These are phyloP conservation scores for Solanum pennellii DNA, from an alignment of 257 asterid genomes.

Conservation along the genomic window DNA sequence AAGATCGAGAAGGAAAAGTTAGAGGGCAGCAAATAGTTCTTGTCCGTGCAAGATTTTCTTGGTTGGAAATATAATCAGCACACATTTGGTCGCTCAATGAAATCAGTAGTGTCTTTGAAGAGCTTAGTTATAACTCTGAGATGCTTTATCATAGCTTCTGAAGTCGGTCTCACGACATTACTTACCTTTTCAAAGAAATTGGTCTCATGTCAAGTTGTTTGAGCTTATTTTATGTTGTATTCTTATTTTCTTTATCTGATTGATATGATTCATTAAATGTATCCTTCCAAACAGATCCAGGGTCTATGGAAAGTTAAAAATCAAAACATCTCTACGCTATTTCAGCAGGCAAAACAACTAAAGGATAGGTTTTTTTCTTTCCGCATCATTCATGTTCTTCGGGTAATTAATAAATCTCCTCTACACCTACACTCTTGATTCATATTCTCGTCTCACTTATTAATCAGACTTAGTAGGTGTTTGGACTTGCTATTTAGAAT, in stretches of 20 bases:
- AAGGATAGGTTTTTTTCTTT: conserved; percentile 61
- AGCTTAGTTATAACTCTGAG: background rate
- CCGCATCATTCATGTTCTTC: conserved; percentile 57
- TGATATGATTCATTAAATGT: background rate
- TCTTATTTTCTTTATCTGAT: background rate
- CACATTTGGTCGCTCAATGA: background rate
- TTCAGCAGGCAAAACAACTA: conserved; percentile 60
- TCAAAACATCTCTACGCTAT: conserved; percentile 52
- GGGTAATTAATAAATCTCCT: conserved; percentile 34
- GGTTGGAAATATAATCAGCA: background rate
- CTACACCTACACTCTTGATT: background rate
- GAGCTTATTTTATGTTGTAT: background rate
- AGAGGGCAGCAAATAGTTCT: background rate
- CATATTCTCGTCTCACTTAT: background rate
- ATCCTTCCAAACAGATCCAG: conserved; percentile 42
- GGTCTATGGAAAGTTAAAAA: conserved; percentile 85
- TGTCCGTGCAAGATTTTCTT: background rate
- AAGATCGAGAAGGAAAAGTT: background rate
- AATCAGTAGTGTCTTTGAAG: background rate
- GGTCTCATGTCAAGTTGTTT: background rate
- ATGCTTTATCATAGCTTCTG: background rate
- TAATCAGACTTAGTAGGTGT: background rate
- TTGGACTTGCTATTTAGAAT: background rate
- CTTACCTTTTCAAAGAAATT: background rate
- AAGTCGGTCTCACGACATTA: background rate